Percentiles rank a stretch among this genome's conserved stretches.
Evolutionary conservation across 2,329 filamentous ascomycete species (phyloP).

Genomic region (Penicillium capsulatum): DNA sequence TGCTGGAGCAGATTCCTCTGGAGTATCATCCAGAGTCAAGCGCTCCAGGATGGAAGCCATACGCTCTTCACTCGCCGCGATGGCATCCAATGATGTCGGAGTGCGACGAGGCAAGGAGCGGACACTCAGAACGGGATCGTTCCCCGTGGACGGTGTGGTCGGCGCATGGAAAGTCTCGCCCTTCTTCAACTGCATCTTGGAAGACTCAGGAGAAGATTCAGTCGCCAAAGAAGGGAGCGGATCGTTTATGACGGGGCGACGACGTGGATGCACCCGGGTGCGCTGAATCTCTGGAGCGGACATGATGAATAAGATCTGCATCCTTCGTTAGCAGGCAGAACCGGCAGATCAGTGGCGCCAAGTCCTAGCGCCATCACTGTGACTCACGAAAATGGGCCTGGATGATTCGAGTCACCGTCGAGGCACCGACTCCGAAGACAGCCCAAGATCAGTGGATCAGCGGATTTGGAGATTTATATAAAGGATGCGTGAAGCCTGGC

Average conservation of each 20-base stretch:
- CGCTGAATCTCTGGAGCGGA: slow-evolving; percentile 24
- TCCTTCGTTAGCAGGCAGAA: slow-evolving; percentile 11
- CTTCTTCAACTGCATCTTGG: slow-evolving; percentile 61
- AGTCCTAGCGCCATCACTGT: slow-evolving; percentile 4
- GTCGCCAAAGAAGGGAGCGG: slow-evolving; percentile 27
- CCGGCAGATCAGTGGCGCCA: slow-evolving; percentile 12
- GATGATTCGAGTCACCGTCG: background rate
- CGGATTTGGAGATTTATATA: background rate
- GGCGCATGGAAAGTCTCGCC: slow-evolving; percentile 60
- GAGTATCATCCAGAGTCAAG: slow-evolving; percentile 58
- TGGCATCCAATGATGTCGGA: slow-evolving; percentile 64
- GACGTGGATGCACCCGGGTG: slow-evolving; percentile 32
- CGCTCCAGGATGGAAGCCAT: slow-evolving; percentile 62
- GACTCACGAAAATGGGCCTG: background rate
- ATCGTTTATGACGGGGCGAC: slow-evolving; percentile 31
- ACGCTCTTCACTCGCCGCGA: slow-evolving; percentile 65
- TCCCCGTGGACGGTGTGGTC: slow-evolving; percentile 38
- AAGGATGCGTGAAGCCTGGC: background rate
- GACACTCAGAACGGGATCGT: slow-evolving; percentile 43
- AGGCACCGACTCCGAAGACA: background rate
- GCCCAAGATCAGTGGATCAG: background rate
- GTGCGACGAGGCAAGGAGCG: slow-evolving; percentile 59
- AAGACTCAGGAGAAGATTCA: slow-evolving; percentile 21
- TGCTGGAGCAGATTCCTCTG: slow-evolving; percentile 43
- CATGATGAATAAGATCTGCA: slow-evolving; percentile 26